phyloP scores from a whole-genome alignment of 1,284 basidiomycete genomes.

The Tilletia setariae region DNA sequence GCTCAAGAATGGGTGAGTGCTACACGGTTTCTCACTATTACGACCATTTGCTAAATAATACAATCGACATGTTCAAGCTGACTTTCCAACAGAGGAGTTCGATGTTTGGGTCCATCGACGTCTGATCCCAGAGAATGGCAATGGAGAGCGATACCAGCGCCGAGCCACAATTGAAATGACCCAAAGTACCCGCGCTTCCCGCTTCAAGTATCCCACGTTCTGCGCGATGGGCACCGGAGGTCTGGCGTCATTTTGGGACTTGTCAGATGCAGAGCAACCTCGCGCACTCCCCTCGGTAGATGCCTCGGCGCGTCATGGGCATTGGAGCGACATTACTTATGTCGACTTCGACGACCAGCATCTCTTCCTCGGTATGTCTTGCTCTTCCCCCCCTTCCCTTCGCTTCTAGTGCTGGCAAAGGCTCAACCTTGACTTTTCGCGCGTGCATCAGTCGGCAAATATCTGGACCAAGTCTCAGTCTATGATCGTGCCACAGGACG shows the following conservation, averaged over 20 bases:
- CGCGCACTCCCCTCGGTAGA: background rate
- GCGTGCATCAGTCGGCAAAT: background rate
- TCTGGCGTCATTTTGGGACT: constrained; percentile 6
- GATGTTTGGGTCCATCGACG: constrained; percentile 8
- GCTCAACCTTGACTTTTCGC: background rate
- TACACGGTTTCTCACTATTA: too few species aligned
- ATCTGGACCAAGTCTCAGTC: background rate
- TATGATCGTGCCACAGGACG: background rate
- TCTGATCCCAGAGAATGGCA: background rate
- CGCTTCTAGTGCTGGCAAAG: background rate
- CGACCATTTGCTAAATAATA: too few species aligned
- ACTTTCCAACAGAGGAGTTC: too few species aligned
- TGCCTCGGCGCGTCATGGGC: background rate
- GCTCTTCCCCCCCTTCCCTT: background rate
- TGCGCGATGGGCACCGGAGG: background rate
- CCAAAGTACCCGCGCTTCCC: background rate
- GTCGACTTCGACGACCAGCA: constrained; percentile 14
- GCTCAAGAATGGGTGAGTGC: background rate
- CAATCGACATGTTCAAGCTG: too few species aligned
- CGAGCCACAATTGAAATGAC: background rate
- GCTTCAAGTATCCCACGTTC: constrained; percentile 11
- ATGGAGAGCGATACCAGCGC: background rate
- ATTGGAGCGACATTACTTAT: background rate
- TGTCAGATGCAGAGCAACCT: background rate
- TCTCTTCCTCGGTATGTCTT: constrained; percentile 3